Conservation (phyloP, 2,329 filamentous ascomycete species). For the Geosmithia putterillii region DNA sequence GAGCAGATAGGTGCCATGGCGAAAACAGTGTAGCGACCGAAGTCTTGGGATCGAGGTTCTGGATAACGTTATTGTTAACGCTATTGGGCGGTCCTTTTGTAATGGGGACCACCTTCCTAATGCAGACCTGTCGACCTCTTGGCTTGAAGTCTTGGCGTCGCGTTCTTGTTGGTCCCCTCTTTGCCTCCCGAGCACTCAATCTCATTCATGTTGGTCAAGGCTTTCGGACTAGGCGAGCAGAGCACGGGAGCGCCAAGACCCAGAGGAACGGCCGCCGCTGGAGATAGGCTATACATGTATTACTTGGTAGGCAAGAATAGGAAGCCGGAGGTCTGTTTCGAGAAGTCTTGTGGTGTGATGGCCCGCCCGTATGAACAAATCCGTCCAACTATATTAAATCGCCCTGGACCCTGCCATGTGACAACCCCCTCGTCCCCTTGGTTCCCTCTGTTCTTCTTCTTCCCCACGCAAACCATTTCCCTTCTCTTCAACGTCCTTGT, state of each 20-base stretch:
- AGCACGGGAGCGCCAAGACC: not conserved
- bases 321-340: not conserved
- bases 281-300: too few relatives aligned
- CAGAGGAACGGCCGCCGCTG: not conserved
- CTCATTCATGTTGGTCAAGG: not conserved
- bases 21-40: too few relatives aligned
- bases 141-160: constrained; percentile 1
- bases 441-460: not conserved
- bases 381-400: not conserved
- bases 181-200: not conserved
- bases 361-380: not conserved
- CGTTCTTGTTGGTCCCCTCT: not conserved
- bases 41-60: not conserved
- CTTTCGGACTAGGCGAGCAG: too few relatives aligned
- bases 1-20: too few relatives aligned
- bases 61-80: not conserved
- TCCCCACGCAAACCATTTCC: not conserved
- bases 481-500: not conserved
- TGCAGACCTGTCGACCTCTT: not conserved
- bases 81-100: constrained; percentile 2
- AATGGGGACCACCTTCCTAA: not conserved
- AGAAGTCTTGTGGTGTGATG: not conserved
- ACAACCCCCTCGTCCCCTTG: not conserved
- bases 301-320: too few relatives aligned
- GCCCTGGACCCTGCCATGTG: not conserved